Conservation (phyloP, 192 early-diverging fungal species). For the Kappamyces sp. region DNA sequence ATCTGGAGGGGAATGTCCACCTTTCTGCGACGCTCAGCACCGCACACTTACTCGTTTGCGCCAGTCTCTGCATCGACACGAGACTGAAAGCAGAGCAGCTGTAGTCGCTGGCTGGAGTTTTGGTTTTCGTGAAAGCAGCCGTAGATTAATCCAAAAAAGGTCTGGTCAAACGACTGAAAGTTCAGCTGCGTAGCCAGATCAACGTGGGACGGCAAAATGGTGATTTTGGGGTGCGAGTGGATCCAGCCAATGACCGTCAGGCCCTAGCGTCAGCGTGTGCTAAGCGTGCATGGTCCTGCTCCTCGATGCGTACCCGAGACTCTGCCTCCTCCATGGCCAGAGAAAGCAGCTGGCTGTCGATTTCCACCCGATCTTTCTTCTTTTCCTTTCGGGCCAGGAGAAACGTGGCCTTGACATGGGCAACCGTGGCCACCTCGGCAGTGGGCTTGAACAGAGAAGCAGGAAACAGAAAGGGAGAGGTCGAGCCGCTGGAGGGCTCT, state of each 20-base stretch:
- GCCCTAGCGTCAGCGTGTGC: too few species aligned
- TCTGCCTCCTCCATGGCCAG: constrained; percentile 14
- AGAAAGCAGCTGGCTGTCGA: constrained; percentile 1
- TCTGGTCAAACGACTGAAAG: constrained; percentile 34
- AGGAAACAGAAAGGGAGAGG: too few species aligned
- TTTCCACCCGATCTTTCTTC: constrained; percentile 38
- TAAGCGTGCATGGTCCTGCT: too few species aligned
- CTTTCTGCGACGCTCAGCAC: too few species aligned
- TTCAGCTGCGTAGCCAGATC: constrained; percentile 37
- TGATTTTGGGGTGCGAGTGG: constrained; percentile 45
- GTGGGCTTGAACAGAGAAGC: background rate
- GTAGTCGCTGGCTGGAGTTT: background rate
- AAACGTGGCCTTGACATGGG: constrained; percentile 24
- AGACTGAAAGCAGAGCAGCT: too few species aligned
- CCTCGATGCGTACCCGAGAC: background rate
- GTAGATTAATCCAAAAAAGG: constrained; percentile 39
- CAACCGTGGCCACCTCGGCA: constrained; percentile 9
- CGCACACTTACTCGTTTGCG: too few species aligned
- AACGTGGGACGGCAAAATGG: constrained; percentile 39
- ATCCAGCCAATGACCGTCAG: background rate
- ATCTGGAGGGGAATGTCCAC: too few species aligned
- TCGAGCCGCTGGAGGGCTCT: too few species aligned
- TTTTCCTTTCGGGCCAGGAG: constrained; percentile 43
- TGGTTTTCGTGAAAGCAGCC: constrained; percentile 33
- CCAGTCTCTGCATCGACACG: too few species aligned